Evolutionary conservation across 2,329 filamentous ascomycete species (phyloP).

Genomic region (Monilinia polystroma): DNA sequence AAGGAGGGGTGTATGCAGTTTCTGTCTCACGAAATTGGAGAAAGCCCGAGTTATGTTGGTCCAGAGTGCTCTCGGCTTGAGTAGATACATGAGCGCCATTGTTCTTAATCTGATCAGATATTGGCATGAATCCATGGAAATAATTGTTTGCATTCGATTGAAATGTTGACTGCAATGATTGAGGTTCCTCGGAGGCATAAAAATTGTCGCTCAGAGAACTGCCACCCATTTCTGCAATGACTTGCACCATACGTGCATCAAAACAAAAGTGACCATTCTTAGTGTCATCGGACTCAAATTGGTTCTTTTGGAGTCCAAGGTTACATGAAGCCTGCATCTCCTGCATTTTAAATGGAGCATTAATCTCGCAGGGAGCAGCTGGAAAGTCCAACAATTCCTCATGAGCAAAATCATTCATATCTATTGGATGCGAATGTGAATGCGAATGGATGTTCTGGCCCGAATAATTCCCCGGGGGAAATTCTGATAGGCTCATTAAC

Average conservation of each 20-base stretch:
- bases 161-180: not conserved
- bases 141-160: not conserved
- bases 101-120: not conserved
- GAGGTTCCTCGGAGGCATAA: not conserved
- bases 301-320: not conserved
- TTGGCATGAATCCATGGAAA: not conserved
- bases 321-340: not conserved
- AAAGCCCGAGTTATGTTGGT: fast-evolving
- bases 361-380: not conserved
- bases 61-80: too few species aligned
- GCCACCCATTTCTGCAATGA: not conserved
- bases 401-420: not conserved
- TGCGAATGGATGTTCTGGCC: not conserved
- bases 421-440: not conserved
- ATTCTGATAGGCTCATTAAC: not conserved
- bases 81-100: too few species aligned
- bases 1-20: not conserved
- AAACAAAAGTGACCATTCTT: not conserved
- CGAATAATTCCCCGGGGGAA: not conserved
- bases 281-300: too few species aligned
- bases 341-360: not conserved
- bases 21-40: not conserved
- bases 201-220: not conserved
- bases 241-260: not conserved
- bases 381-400: not conserved